Percentiles rank a stretch among this genome's conserved stretches.
Evolutionary conservation across 2,329 filamentous ascomycete species (phyloP).

Genomic region (Aspergillus tamarii): DNA sequence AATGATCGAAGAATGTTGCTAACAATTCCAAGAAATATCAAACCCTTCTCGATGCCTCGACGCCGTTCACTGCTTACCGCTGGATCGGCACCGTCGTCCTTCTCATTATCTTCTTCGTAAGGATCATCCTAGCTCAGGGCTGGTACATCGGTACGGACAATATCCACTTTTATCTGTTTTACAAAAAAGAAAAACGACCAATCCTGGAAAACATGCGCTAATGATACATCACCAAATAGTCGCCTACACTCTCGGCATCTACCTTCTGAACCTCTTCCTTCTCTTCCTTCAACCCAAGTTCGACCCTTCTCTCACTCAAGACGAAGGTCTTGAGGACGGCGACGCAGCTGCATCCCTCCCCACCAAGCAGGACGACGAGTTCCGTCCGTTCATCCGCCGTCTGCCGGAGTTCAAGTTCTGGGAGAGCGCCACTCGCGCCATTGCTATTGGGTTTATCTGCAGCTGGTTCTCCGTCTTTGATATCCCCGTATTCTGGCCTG

Average conservation of each 20-base stretch:
- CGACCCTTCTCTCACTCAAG: constrained; percentile 92
- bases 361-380: constrained; percentile 96
- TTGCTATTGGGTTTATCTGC: constrained; percentile 81
- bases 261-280: constrained; percentile 98
- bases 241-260: constrained; percentile 96
- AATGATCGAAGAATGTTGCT: constrained; percentile 7
- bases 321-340: constrained; percentile 96
- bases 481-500: constrained; percentile 98
- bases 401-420: constrained; percentile 99
- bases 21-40: constrained; percentile 75
- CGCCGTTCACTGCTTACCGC: constrained; percentile 84
- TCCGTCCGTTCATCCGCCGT: constrained; percentile 92
- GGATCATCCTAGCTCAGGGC: constrained; percentile 89
- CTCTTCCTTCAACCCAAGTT: constrained; percentile 98
- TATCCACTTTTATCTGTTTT: neutral
- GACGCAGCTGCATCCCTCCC: constrained; percentile 74
- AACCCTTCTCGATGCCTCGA: constrained; percentile 89
- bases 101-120: constrained; percentile 80
- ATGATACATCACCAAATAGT: constrained; percentile 57
- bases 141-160: constrained; percentile 87
- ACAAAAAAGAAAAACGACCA: neutral
- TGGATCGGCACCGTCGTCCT: constrained; percentile 82
- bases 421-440: constrained; percentile 89
- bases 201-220: neutral
- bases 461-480: constrained; percentile 95